phyloP scores from a whole-genome alignment of 2,329 filamentous ascomycete genomes.

The Penicillium sp. region DNA sequence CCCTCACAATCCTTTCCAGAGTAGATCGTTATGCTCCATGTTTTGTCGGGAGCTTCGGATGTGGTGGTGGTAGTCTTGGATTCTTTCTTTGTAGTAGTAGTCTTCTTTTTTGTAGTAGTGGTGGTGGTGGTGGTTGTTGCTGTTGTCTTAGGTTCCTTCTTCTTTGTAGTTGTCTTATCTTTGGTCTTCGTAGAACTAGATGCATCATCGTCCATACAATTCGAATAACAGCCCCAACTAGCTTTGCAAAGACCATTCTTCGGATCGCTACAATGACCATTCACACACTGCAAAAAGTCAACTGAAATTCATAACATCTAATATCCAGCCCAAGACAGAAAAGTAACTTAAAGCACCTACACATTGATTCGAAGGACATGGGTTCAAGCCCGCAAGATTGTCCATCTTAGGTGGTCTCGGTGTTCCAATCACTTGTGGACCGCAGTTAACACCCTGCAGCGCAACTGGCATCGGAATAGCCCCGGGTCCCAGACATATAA shows the following conservation, averaged over 20 bases:
- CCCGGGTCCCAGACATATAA: conserved; percentile 49
- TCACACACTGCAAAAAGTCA: background rate
- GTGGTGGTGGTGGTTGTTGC: background rate
- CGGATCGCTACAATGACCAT: background rate
- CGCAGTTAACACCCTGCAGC: conserved; percentile 48
- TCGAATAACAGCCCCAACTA: background rate
- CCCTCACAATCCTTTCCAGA: background rate
- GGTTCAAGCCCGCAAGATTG: conserved; percentile 21
- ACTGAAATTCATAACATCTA: background rate
- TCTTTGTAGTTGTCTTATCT: background rate
- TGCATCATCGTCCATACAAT: background rate
- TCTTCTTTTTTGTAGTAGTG: background rate
- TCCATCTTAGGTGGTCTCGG: conserved; percentile 35
- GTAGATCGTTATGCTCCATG: conserved; percentile 13
- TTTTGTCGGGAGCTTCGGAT: background rate
- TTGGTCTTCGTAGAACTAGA: background rate
- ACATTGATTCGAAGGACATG: conserved; percentile 9
- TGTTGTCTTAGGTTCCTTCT: background rate
- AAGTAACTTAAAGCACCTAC: too few species aligned
- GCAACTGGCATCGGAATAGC: conserved; percentile 47
- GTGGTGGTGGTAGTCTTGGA: background rate
- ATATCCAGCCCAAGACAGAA: too few species aligned
- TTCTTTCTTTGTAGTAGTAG: background rate
- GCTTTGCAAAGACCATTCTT: background rate
- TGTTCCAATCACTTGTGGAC: conserved; percentile 51